Percentiles rank a stretch among this genome's conserved stretches.
Evolutionary conservation across 179 eudicot species (phyloP).

Genomic region (Monotropa hypopitys): DNA sequence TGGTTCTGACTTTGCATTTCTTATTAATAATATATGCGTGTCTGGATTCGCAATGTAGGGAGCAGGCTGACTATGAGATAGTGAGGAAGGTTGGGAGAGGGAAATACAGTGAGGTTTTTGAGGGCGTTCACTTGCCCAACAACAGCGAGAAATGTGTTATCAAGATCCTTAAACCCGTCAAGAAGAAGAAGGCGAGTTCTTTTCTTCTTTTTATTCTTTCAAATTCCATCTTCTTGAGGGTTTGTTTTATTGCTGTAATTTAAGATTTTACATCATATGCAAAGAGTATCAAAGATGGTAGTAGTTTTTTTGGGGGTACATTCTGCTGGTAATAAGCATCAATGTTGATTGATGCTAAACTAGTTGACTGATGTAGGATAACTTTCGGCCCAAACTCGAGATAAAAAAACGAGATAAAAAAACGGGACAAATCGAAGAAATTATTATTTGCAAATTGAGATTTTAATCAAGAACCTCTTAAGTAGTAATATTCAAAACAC

Average conservation of each 20-base stretch:
- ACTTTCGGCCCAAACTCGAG: background rate
- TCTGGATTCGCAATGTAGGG: constrained; percentile 25
- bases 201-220: background rate
- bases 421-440: background rate
- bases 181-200: constrained; percentile 62
- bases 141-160: constrained; percentile 63
- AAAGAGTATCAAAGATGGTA: background rate
- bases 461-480: too few species aligned
- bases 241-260: background rate
- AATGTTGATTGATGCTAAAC: background rate
- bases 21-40: background rate
- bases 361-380: background rate
- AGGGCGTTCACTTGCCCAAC: constrained; percentile 56
- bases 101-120: constrained; percentile 82
- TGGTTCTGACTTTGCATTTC: constrained; percentile 12
- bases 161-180: constrained; percentile 80
- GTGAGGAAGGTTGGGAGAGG: constrained; percentile 87
- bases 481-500: too few species aligned
- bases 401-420: too few species aligned
- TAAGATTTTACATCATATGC: background rate
- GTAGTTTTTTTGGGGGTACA: background rate
- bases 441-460: background rate
- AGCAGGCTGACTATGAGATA: constrained; percentile 79
- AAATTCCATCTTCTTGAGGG: background rate
- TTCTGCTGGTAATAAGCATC: background rate